A percentile compares a stretch with the other conserved stretches of the same genome.
phyloP scores from a whole-genome alignment of 2,329 filamentous ascomycete species.

The Didymella keratinophila region DNA sequence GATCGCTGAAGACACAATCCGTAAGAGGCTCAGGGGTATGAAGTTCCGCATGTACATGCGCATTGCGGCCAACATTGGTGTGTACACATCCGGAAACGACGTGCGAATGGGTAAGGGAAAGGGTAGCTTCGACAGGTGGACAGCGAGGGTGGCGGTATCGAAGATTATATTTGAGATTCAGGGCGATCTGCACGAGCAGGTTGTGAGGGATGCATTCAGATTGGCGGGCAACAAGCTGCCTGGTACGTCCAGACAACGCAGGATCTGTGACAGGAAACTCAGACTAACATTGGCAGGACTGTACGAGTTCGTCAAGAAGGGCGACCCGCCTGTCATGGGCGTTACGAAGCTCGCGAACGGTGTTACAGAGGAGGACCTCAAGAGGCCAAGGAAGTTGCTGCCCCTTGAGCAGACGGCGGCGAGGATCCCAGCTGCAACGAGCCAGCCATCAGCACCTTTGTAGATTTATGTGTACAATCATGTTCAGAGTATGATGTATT shows the following conservation, averaged over 20 bases:
- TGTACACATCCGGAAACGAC: conserved; percentile 95
- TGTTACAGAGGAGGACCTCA: conserved; percentile 82
- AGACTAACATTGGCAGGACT: conserved; percentile 60
- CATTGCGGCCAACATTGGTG: conserved; percentile 89
- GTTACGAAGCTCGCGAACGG: conserved; percentile 87
- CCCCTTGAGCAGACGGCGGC: conserved; percentile 66
- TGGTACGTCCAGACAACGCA: conserved; percentile 62
- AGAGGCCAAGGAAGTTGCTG: conserved; percentile 76
- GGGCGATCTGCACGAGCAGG: conserved; percentile 91
- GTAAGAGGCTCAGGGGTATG: conserved; percentile 84
- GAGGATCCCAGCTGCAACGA: conserved; percentile 65
- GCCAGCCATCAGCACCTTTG: conserved; percentile 19
- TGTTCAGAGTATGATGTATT: conserved; percentile 10
- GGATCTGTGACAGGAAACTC: not conserved
- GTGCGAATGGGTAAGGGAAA: conserved; percentile 99
- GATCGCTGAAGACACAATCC: conserved; percentile 93
- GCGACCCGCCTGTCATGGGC: conserved; percentile 87
- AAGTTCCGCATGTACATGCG: conserved; percentile 93
- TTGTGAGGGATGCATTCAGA: conserved; percentile 91
- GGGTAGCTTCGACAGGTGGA: conserved; percentile 97
- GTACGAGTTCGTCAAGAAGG: conserved; percentile 94
- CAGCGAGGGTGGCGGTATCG: conserved; percentile 85
- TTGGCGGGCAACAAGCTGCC: conserved; percentile 95
- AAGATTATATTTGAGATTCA: conserved; percentile 92
- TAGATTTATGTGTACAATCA: conserved; percentile 16